These are phyloP conservation scores for Solanum bukasovii DNA, from an alignment of 257 asterid genomes.

Conservation along the genomic window DNA sequence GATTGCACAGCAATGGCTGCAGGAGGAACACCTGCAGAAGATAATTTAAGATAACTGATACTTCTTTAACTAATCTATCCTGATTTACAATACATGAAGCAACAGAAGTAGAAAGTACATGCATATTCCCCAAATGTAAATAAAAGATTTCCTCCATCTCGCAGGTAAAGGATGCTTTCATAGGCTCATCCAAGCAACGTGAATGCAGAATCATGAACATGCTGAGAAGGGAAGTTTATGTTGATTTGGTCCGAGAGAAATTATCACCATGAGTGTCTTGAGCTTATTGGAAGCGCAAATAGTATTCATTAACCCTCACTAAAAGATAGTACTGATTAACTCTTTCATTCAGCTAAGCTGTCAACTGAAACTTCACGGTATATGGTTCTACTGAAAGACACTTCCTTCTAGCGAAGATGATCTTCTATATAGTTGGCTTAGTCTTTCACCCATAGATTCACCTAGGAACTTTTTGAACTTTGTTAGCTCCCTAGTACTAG, in stretches of 20 bases:
- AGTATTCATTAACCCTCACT: not conserved
- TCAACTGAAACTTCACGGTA: not conserved
- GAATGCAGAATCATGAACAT: not conserved
- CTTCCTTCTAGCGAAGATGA: not conserved
- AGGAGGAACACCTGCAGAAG: conserved; percentile 68
- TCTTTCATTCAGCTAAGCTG: not conserved
- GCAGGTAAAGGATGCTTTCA: not conserved
- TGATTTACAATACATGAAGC: not conserved
- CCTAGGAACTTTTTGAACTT: not conserved
- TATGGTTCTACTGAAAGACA: not conserved
- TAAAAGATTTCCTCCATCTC: not conserved
- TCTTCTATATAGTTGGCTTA: not conserved
- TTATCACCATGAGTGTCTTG: not conserved
- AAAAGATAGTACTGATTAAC: not conserved
- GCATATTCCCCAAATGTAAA: not conserved
- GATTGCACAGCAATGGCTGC: conserved; percentile 81
- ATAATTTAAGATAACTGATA: not conserved
- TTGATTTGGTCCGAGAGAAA: not conserved
- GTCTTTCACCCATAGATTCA: not conserved
- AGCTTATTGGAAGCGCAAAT: not conserved
- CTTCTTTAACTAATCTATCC: not conserved
- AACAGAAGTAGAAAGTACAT: not conserved
- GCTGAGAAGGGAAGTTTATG: not conserved
- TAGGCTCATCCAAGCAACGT: not conserved
- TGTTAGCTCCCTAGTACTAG: not conserved